Percentiles rank a stretch among this genome's conserved stretches.
Conservation (phyloP, 2,329 filamentous ascomycete species). For the Arthrobotrys entomopaga region DNA sequence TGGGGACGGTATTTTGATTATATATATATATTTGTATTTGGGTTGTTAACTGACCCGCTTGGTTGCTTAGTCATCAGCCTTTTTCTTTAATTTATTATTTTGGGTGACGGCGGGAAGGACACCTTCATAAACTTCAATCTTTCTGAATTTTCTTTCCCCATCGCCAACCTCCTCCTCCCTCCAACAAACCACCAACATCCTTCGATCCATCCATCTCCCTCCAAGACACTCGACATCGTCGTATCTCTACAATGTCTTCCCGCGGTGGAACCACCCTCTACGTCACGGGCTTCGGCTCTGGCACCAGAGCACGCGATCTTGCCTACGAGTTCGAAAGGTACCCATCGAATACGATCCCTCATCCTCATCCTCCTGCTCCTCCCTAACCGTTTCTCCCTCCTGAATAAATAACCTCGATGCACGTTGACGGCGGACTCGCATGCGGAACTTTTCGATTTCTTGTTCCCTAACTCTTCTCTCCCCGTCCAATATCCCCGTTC, state of each 20-base stretch:
- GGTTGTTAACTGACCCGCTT: too few species aligned
- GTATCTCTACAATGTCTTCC: constrained; percentile 57
- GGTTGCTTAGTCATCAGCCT: background rate
- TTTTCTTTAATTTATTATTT: background rate
- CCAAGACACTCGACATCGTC: constrained; percentile 2
- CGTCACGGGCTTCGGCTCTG: constrained; percentile 86
- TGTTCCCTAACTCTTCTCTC: constrained; percentile 53
- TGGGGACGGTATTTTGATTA: too few species aligned
- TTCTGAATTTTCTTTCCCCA: constrained; percentile 1
- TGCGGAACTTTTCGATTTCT: constrained; percentile 45
- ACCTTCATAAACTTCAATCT: constrained; percentile 1
- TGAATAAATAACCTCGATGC: constrained; percentile 55
- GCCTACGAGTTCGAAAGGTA: constrained; percentile 64
- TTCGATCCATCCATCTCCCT: constrained; percentile 4
- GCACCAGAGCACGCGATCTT: constrained; percentile 98
- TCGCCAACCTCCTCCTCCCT: constrained; percentile 5
- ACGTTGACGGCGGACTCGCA: constrained; percentile 54
- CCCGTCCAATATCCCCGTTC: constrained; percentile 56
- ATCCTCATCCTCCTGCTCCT: constrained; percentile 40
- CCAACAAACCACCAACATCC: constrained; percentile 2
- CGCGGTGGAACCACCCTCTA: constrained; percentile 59
- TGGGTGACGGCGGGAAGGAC: background rate
- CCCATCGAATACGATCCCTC: constrained; percentile 58
- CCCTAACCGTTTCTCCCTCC: constrained; percentile 54
- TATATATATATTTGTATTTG: too few species aligned